These are phyloP conservation scores for Pyrrhoderma noxium DNA, from an alignment of 1,284 basidiomycete species.

Conservation along the genomic window DNA sequence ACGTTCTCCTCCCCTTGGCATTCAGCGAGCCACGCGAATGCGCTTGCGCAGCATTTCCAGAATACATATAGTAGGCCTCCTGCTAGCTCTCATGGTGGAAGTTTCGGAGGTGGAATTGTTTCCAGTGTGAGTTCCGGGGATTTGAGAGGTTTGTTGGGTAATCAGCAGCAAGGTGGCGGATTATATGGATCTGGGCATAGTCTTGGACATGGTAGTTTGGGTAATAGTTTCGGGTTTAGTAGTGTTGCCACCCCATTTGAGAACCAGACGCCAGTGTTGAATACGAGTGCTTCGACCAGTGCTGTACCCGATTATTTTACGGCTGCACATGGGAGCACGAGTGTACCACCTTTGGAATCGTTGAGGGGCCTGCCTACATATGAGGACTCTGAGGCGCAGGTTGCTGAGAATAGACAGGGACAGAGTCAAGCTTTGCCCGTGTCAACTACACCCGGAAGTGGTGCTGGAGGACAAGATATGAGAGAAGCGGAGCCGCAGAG, in stretches of 20 bases:
- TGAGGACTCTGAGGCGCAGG: constrained; percentile 40
- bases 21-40: constrained; percentile 25
- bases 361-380: constrained; percentile 74
- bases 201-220: too few species aligned
- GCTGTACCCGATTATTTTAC: constrained; percentile 82
- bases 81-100: background rate
- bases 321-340: constrained; percentile 67
- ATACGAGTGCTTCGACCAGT: background rate
- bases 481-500: constrained; percentile 9
- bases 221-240: too few species aligned
- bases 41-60: constrained; percentile 14
- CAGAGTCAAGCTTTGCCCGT: background rate
- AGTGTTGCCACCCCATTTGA: too few species aligned
- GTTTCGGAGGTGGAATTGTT: background rate
- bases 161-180: too few species aligned
- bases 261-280: too few species aligned
- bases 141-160: constrained; percentile 2
- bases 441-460: too few species aligned
- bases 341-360: constrained; percentile 74
- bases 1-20: constrained; percentile 31
- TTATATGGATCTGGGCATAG: too few species aligned
- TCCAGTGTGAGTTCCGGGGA: constrained; percentile 7
- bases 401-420: background rate
- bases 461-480: background rate
- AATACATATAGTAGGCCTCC: constrained; percentile 11